Evolutionary conservation across 352 stramenopile genomes (phyloP).

Genomic region (Globisporangium perplexum): DNA sequence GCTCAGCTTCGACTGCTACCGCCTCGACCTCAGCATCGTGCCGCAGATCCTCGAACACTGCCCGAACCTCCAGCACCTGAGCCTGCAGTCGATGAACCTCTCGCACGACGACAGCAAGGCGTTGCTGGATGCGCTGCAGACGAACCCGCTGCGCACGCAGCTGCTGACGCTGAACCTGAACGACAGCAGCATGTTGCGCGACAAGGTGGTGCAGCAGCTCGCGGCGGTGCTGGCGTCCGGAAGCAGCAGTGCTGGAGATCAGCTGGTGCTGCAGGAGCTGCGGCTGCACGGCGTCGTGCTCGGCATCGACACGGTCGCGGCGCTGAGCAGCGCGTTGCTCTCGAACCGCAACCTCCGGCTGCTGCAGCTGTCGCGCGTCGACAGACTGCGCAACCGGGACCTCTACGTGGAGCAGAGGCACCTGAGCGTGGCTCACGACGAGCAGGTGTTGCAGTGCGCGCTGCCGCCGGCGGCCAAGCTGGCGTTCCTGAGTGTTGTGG

Average conservation of each 20-base stretch:
- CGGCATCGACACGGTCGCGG: background rate
- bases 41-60: constrained; percentile 1
- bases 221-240: background rate
- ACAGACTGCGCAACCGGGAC: background rate
- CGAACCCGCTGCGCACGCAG: background rate
- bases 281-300: background rate
- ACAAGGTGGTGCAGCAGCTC: background rate
- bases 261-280: background rate
- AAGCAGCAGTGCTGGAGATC: background rate
- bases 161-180: constrained; percentile 2
- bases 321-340: background rate
- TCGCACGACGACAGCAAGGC: background rate
- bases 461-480: background rate
- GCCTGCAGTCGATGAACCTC: background rate
- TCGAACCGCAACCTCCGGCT: background rate
- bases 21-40: background rate
- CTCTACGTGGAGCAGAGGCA: background rate
- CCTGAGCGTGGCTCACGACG: background rate
- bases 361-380: background rate
- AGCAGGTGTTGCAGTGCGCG: background rate
- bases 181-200: background rate
- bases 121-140: background rate
- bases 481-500: constrained; percentile 3
- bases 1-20: background rate
- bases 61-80: background rate